These are phyloP conservation scores for Aspergillus ibericus DNA, from an alignment of 2,329 filamentous ascomycete genomes.

Conservation along the genomic window DNA sequence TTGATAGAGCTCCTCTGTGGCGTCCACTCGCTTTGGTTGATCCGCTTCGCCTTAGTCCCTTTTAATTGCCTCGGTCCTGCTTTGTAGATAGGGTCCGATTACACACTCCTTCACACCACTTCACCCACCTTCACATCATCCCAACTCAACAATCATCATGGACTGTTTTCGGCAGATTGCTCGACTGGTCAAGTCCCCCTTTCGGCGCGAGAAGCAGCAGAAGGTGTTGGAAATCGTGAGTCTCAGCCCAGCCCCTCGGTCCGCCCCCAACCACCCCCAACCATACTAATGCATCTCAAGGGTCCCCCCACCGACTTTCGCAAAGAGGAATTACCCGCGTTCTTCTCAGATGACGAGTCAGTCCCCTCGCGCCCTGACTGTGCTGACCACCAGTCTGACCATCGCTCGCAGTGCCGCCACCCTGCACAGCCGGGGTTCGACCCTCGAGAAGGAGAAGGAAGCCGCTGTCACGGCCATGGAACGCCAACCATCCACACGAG, in stretches of 20 bases:
- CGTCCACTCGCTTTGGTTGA: slow-evolving; percentile 1
- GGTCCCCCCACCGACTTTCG: slow-evolving; percentile 46
- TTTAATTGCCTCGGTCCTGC: slow-evolving; percentile 14
- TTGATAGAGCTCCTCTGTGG: slow-evolving; percentile 3
- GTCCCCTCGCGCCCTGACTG: slow-evolving; percentile 21
- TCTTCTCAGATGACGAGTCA: slow-evolving; percentile 42
- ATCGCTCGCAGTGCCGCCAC: slow-evolving; percentile 34
- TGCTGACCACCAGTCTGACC: slow-evolving; percentile 26
- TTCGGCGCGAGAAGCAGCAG: slow-evolving; percentile 29
- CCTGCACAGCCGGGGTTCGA: slow-evolving; percentile 31
- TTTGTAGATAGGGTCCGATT: slow-evolving; percentile 15
- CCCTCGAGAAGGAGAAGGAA: slow-evolving; percentile 28
- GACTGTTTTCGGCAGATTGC: slow-evolving; percentile 39
- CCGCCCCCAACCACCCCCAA: not conserved
- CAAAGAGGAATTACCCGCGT: slow-evolving; percentile 42
- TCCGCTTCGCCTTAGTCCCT: not conserved
- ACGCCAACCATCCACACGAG: slow-evolving; percentile 28
- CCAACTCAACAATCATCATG: slow-evolving; percentile 21
- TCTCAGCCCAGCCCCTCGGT: not conserved
- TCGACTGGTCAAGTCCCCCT: slow-evolving; percentile 35
- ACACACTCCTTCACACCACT: not conserved
- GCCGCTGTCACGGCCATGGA: slow-evolving; percentile 25
- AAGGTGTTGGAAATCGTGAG: slow-evolving; percentile 39
- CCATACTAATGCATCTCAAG: slow-evolving; percentile 27
- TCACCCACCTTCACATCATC: not conserved